A percentile compares a stretch with the other conserved stretches of the same genome.
Evolutionary conservation across 1,139 yeast species (phyloP).

Genomic region (Kluyveromyces sp.): DNA sequence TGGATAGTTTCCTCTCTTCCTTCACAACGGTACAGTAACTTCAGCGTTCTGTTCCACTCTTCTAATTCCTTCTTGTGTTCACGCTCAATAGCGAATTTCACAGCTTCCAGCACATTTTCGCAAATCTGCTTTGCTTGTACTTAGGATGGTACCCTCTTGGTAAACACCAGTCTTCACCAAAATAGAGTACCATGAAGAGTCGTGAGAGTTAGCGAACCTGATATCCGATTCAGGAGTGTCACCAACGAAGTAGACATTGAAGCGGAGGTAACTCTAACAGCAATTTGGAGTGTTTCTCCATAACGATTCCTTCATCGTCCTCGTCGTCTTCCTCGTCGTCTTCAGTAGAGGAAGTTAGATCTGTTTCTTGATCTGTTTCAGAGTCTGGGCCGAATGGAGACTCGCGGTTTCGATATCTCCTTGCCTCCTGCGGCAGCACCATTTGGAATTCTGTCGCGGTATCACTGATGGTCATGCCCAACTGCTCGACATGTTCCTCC

Average conservation of each 20-base stretch:
- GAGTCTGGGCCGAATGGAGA: constrained; percentile 8
- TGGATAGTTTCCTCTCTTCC: constrained; percentile 7
- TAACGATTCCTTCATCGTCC: constrained; percentile 32
- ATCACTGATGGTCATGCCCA: constrained; percentile 26
- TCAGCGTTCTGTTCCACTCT: constrained; percentile 48
- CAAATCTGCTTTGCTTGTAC: constrained; percentile 63
- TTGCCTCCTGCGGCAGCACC: constrained; percentile 16
- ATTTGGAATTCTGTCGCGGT: too few species aligned
- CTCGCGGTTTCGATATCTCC: not conserved
- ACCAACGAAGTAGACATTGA: constrained; percentile 80
- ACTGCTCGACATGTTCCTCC: constrained; percentile 59
- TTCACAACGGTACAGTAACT: constrained; percentile 23
- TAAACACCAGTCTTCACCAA: constrained; percentile 84
- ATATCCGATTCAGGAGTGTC: constrained; percentile 91
- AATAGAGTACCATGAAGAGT: constrained; percentile 75
- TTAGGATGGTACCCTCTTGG: constrained; percentile 68
- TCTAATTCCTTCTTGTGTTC: constrained; percentile 63
- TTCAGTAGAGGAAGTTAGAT: constrained; percentile 10
- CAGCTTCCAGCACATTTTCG: constrained; percentile 73
- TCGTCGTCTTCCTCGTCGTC: constrained; percentile 12
- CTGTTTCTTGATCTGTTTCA: constrained; percentile 8
- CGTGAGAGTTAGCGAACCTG: constrained; percentile 80
- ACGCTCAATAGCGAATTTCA: constrained; percentile 71
- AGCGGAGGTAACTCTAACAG: constrained; percentile 61
- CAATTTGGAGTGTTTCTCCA: constrained; percentile 34